Evolutionary conservation across 2,329 filamentous ascomycete genomes (phyloP).

Genomic region (Paecilomyces sp.): DNA sequence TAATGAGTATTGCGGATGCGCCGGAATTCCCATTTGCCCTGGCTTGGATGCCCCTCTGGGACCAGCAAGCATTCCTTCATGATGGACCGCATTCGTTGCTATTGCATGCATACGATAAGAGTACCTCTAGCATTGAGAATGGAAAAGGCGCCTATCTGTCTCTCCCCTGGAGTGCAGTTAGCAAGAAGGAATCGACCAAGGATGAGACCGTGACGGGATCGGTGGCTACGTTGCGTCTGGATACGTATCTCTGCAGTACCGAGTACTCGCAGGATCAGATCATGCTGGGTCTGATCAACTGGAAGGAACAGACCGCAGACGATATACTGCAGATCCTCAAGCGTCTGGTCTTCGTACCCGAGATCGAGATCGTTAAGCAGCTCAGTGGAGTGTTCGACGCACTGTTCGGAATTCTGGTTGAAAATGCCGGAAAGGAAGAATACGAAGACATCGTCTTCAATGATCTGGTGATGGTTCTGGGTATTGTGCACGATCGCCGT

Average conservation of each 20-base stretch:
- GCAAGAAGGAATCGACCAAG: conserved; percentile 59
- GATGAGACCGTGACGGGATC: conserved; percentile 69
- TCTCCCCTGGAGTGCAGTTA: conserved; percentile 68
- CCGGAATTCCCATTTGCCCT: conserved; percentile 85
- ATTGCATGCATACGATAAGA: conserved; percentile 86
- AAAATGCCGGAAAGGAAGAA: conserved; percentile 84
- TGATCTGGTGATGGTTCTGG: conserved; percentile 78
- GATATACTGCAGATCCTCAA: conserved; percentile 69
- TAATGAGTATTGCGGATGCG: conserved; percentile 82
- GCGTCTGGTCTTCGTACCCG: conserved; percentile 84
- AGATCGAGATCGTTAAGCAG: conserved; percentile 96
- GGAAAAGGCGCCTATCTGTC: conserved; percentile 83
- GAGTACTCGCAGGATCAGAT: conserved; percentile 87
- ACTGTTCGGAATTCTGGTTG: conserved; percentile 83
- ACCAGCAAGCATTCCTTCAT: conserved; percentile 77
- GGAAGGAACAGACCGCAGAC: conserved; percentile 68
- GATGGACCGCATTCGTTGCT: conserved; percentile 77
- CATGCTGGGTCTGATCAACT: conserved; percentile 74
- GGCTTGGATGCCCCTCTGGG: conserved; percentile 90
- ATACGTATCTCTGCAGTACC: conserved; percentile 90
- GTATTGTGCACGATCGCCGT: conserved; percentile 87
- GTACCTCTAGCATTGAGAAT: conserved; percentile 63
- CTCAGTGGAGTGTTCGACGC: conserved; percentile 83
- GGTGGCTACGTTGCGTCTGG: conserved; percentile 68
- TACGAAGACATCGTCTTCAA: conserved; percentile 91